Base-by-base conservation (phyloP, 805 yeast species). In the Blastobotrys chiropterorum region DNA sequence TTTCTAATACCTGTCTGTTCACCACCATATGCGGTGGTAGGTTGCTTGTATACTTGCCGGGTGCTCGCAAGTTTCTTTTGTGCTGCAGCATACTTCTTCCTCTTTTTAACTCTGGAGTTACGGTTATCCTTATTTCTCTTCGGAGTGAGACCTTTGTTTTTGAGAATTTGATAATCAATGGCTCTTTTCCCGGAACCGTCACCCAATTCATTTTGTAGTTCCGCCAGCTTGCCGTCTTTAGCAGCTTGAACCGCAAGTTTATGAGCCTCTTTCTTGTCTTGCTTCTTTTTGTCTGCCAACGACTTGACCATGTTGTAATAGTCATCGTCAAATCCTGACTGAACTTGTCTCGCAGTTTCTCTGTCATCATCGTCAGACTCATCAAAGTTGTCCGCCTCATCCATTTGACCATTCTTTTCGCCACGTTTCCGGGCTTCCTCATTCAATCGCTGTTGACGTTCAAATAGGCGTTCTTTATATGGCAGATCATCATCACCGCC, bases 1-100 rank as follows among this genome's bases (percentile, higher is more conserved):
- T 94, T 92, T 77, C 90, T 90, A 67, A 94, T 94, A 87, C 99
- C 99, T 16, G 97, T 90, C 73, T 81, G 78, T 69, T 94, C 99
- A 71, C 99, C 99, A 57, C 78, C 84, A 68, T 94, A 94, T 1
- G 96, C 83, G 57, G 89, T 86, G 56, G 80, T 74, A 48, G 80
- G 87, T 16, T 75, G 74, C 60, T 83, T 78, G 75, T 85, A 90
- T n/a, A 90, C 97, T 50, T 87, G 88, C 69, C 96, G 85, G 58
- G 87, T 85, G 50, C 96, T 86, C 65, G 83, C 83, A 70, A 94
- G 84, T 69, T 89, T 89, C 88, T 89, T 92, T 74, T 89, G 83
- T 26, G 99, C 99, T 67, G 80, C 78, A 58, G 89, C 98, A 74
- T 86, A 94, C 81, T 88, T 88, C 82, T 83, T 87, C 78, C 99